phyloP scores from a whole-genome alignment of 176 grass and related monocot species.

The Dactylis glomerata region DNA sequence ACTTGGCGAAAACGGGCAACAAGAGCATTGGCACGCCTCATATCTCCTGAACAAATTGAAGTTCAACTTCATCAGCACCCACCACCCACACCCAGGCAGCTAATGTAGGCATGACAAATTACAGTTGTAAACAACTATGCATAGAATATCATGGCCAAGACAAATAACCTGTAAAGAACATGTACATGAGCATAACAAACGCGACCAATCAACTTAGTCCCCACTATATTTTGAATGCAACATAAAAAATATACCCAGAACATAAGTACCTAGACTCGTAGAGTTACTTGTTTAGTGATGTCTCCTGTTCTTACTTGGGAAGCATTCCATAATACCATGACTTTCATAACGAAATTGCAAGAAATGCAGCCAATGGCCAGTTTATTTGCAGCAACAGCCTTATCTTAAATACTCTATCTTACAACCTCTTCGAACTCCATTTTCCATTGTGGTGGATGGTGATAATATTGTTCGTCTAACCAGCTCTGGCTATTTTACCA shows the following conservation, averaged over 20 bases:
- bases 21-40: constrained; percentile 92
- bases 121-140: not conserved
- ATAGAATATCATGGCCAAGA: not conserved
- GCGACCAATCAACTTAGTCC: not conserved
- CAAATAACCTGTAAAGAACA: not conserved
- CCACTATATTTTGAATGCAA: not conserved
- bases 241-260: not conserved
- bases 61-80: constrained; percentile 14
- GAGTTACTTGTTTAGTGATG: constrained; percentile 15
- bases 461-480: not conserved
- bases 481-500: not conserved
- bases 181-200: not conserved
- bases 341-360: not conserved
- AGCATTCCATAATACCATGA: not conserved
- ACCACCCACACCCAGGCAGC: not conserved
- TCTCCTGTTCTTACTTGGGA: not conserved
- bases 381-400: not conserved
- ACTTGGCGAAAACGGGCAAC: constrained; percentile 69
- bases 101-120: not conserved
- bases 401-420: not conserved
- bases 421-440: not conserved
- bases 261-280: not conserved
- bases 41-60: constrained; percentile 62
- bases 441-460: not conserved
- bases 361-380: not conserved